Evolutionary conservation across 108 stramenopile species (phyloP).

Genomic region (Cyclostephanos invisitatus): DNA sequence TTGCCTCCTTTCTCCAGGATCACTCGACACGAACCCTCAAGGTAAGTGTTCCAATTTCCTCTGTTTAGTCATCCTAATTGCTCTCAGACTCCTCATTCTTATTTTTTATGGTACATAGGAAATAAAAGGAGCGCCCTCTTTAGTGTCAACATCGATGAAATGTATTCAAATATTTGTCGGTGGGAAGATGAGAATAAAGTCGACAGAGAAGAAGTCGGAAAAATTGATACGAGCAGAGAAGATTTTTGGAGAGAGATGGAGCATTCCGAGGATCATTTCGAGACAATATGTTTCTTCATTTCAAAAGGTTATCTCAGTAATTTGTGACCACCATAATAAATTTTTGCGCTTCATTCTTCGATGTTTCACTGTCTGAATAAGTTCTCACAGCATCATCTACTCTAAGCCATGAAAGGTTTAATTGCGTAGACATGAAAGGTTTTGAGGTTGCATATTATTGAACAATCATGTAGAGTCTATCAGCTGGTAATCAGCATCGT

Average conservation of each 20-base stretch:
- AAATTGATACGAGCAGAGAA: slow-evolving; percentile 48
- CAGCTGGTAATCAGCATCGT: slow-evolving; percentile 15
- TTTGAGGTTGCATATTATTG: no score
- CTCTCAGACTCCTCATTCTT: neutral
- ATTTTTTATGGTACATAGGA: slow-evolving; percentile 1
- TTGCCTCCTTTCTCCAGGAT: slow-evolving; percentile 40
- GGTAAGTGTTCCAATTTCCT: neutral
- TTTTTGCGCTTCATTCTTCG: no score
- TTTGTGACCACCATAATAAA: neutral
- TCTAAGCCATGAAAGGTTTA: no score
- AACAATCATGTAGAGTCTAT: neutral
- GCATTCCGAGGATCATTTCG: slow-evolving; percentile 68
- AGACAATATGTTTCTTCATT: slow-evolving; percentile 71
- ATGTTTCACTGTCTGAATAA: no score
- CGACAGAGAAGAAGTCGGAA: neutral
- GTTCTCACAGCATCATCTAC: no score
- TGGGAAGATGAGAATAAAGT: slow-evolving; percentile 32
- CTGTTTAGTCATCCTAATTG: slow-evolving; percentile 11
- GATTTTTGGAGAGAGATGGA: slow-evolving; percentile 85
- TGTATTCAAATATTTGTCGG: slow-evolving; percentile 63
- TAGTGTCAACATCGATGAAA: slow-evolving; percentile 70
- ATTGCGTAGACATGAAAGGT: no score
- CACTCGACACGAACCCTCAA: neutral
- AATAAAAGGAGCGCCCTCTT: slow-evolving; percentile 24
- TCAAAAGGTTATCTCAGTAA: slow-evolving; percentile 54